These are phyloP conservation scores for Penicillium nucicola DNA, from an alignment of 495 filamentous ascomycete species.

Conservation along the genomic window DNA sequence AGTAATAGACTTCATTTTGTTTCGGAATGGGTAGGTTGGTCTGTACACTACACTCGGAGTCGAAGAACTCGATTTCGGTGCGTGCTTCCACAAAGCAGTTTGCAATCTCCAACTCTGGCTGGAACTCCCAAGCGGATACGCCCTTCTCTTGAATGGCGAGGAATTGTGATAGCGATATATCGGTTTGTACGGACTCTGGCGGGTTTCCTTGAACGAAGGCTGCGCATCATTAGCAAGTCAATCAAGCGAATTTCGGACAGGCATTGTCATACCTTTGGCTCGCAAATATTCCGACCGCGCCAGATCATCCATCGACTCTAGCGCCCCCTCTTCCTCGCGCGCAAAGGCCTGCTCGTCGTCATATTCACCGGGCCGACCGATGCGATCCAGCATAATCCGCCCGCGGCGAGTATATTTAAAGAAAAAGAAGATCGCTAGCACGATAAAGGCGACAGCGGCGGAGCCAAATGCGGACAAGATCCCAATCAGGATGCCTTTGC, in stretches of 20 bases:
- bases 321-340: slow-evolving; percentile 88
- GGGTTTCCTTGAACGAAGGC: slow-evolving; percentile 94
- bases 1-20: slow-evolving; percentile 99
- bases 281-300: slow-evolving; percentile 84
- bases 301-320: slow-evolving; percentile 95
- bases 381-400: slow-evolving; percentile 88
- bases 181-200: slow-evolving; percentile 90
- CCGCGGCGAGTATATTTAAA: slow-evolving; percentile 87
- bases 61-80: slow-evolving; percentile 98
- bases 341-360: slow-evolving; percentile 94
- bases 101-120: slow-evolving; percentile 95
- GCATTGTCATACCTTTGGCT: slow-evolving; percentile 72
- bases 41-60: slow-evolving; percentile 95
- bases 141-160: slow-evolving; percentile 98
- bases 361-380: slow-evolving; percentile 92
- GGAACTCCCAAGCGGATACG: slow-evolving; percentile 98
- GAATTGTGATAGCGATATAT: slow-evolving; percentile 96
- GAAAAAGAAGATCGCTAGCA: slow-evolving; percentile 88
- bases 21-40: slow-evolving; percentile 96
- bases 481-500: slow-evolving; percentile 88
- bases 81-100: slow-evolving; percentile 97
- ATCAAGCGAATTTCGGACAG: slow-evolving; percentile 7
- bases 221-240: slow-evolving; percentile 31
- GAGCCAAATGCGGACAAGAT: slow-evolving; percentile 96
- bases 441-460: slow-evolving; percentile 73